Conservation (phyloP, 2,329 filamentous ascomycete species). For the Pseudodiploospora longispora region DNA sequence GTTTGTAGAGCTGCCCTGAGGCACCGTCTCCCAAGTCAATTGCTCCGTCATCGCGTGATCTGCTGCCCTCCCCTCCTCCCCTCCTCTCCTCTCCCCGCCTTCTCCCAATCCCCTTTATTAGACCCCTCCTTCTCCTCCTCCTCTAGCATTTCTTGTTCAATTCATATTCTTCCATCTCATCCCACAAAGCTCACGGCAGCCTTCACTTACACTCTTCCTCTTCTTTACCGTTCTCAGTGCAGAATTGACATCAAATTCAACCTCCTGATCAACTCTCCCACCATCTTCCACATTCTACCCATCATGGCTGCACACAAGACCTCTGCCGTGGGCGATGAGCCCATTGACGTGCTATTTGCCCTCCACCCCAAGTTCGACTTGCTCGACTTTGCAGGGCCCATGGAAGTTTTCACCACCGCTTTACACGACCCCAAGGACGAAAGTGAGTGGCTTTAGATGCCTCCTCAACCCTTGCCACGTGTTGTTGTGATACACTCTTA, state of each 20-base stretch:
- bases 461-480: too few species aligned
- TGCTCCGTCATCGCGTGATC: slow-evolving; percentile 13
- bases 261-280: slow-evolving; percentile 7
- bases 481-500: not conserved
- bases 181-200: slow-evolving; percentile 10
- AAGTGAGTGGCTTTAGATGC: slow-evolving; percentile 25
- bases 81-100: slow-evolving; percentile 9
- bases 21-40: slow-evolving; percentile 5
- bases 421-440: slow-evolving; percentile 46
- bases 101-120: slow-evolving; percentile 15
- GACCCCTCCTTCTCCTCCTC: slow-evolving; percentile 9
- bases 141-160: slow-evolving; percentile 14
- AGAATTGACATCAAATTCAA: too few species aligned
- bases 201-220: slow-evolving; percentile 10
- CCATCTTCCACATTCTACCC: slow-evolving; percentile 13
- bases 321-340: slow-evolving; percentile 51
- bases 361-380: slow-evolving; percentile 53
- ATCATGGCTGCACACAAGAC: slow-evolving; percentile 51
- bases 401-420: slow-evolving; percentile 43
- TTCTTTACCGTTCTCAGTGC: slow-evolving; percentile 1
- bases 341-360: slow-evolving; percentile 52
- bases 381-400: slow-evolving; percentile 48
- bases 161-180: slow-evolving; percentile 10
- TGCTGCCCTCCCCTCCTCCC: slow-evolving; percentile 5
- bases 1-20: not conserved